Percentiles rank a stretch among this genome's conserved stretches.
Conservation (phyloP, 805 yeast species). For the Sugiyamaella lignohabitans region DNA sequence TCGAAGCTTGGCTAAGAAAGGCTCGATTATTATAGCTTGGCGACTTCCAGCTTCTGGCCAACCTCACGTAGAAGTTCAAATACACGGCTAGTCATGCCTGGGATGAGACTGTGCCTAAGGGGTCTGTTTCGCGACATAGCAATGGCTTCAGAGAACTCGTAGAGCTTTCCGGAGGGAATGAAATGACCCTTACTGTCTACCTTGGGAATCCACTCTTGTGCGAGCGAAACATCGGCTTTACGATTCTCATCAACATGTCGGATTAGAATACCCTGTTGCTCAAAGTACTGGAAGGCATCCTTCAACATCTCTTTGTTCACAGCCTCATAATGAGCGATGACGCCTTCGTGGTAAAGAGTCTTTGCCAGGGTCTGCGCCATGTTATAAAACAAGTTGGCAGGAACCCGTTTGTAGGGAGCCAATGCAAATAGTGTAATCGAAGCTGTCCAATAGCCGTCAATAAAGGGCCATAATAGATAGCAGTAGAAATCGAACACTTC, state of each 20-base stretch:
- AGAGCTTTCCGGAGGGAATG: constrained; percentile 28
- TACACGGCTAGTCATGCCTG: constrained; percentile 19
- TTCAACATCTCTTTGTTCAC: constrained; percentile 36
- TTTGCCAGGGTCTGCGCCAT: constrained; percentile 36
- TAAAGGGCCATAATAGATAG: constrained; percentile 38
- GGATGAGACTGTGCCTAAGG: constrained; percentile 25
- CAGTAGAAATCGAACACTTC: constrained; percentile 37
- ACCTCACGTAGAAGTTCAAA: not conserved
- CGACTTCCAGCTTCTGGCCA: not conserved
- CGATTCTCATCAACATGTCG: constrained; percentile 20
- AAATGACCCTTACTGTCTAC: constrained; percentile 14
- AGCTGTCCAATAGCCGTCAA: constrained; percentile 40
- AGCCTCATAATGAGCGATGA: constrained; percentile 36
- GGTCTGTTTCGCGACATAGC: constrained; percentile 34
- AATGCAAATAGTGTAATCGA: constrained; percentile 32
- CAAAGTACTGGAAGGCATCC: constrained; percentile 33
- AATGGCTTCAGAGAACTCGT: constrained; percentile 30
- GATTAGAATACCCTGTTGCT: constrained; percentile 29
- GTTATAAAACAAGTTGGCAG: constrained; percentile 29
- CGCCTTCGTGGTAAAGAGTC: constrained; percentile 39
- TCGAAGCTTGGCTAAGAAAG: no score
- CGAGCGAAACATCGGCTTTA: constrained; percentile 19
- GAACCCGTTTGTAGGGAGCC: constrained; percentile 18
- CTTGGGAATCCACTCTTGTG: constrained; percentile 23
- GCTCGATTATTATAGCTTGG: not conserved